A percentile compares a stretch with the other conserved stretches of the same genome.
These are phyloP conservation scores for Annulohypoxylon bovei DNA, from an alignment of 495 filamentous ascomycete genomes.

Conservation along the genomic window DNA sequence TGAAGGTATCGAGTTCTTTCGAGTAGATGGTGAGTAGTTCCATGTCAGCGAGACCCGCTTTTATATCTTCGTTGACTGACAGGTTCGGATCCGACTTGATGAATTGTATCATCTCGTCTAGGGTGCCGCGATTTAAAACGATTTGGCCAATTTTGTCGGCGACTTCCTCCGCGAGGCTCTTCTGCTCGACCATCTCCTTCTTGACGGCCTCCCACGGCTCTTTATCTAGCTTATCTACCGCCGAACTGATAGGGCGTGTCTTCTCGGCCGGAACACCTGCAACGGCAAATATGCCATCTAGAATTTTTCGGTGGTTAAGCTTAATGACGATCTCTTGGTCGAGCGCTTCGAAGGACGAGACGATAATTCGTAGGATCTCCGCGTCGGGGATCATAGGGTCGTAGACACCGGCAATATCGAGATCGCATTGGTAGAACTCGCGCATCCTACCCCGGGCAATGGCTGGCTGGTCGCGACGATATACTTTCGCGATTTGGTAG, in stretches of 20 bases:
- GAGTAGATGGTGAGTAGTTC: conserved; percentile 75
- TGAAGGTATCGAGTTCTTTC: conserved; percentile 71
- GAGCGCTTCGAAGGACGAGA: conserved; percentile 75
- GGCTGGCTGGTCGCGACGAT: conserved; percentile 66
- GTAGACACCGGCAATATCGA: conserved; percentile 80
- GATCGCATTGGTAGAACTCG: conserved; percentile 89
- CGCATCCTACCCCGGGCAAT: conserved; percentile 83
- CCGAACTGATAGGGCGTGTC: conserved; percentile 75
- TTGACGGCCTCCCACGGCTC: conserved; percentile 79
- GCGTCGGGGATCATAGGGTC: conserved; percentile 85
- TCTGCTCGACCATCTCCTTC: conserved; percentile 82
- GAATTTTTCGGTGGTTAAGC: conserved; percentile 82
- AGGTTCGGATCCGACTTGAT: conserved; percentile 66
- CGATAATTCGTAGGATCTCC: conserved; percentile 76
- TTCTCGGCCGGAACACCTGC: conserved; percentile 80
- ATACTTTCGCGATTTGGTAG: conserved; percentile 91
- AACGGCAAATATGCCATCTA: conserved; percentile 80
- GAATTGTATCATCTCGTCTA: conserved; percentile 65
- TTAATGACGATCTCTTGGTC: conserved; percentile 74
- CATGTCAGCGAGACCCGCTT: conserved; percentile 77
- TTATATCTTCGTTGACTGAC: conserved; percentile 66
- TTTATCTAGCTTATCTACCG: conserved; percentile 87
- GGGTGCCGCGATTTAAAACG: conserved; percentile 69
- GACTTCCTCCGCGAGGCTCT: conserved; percentile 69
- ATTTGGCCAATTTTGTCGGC: conserved; percentile 78